Percentiles rank a stretch among this genome's conserved stretches.
These are phyloP conservation scores for Pythium insidiosum DNA, from an alignment of 352 stramenopile genomes.

Conservation along the genomic window DNA sequence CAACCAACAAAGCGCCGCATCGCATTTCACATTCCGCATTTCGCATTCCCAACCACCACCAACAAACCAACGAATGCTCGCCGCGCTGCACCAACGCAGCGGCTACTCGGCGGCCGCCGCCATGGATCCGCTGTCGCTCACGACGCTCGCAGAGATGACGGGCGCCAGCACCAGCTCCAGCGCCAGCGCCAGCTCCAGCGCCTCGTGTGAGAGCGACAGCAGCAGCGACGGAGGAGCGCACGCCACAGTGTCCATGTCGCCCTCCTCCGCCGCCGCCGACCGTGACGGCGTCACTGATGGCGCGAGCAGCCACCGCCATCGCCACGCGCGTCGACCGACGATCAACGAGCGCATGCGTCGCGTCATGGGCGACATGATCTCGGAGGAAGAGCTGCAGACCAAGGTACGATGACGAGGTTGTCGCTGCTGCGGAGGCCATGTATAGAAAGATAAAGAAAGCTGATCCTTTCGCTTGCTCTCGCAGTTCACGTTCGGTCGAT, in stretches of 20 bases:
- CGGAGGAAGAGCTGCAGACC: constrained; percentile 44
- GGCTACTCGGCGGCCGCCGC: constrained; percentile 4
- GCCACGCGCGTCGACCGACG: constrained; percentile 11
- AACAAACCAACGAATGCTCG: constrained; percentile 8
- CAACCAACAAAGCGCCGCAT: too few species aligned
- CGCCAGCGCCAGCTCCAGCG: too few species aligned
- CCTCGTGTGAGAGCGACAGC: constrained; percentile 16
- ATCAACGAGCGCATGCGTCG: constrained; percentile 55
- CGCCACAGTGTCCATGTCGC: too few species aligned
- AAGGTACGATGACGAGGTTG: constrained; percentile 17
- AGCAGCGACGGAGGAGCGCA: neutral
- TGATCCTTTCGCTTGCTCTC: too few species aligned
- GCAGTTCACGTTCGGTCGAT: constrained; percentile 47
- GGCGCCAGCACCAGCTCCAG: too few species aligned
- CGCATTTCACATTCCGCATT: too few species aligned
- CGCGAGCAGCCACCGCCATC: constrained; percentile 3
- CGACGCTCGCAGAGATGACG: neutral
- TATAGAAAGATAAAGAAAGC: too few species aligned
- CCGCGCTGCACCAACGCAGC: constrained; percentile 9
- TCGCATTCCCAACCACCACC: neutral
- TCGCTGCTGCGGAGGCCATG: too few species aligned
- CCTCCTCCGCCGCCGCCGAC: too few species aligned
- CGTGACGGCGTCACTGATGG: too few species aligned
- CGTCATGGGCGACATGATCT: constrained; percentile 54
- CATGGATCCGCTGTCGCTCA: constrained; percentile 8